Conservation (phyloP, 1,284 basidiomycete species). For the Macrocybe sp. region DNA sequence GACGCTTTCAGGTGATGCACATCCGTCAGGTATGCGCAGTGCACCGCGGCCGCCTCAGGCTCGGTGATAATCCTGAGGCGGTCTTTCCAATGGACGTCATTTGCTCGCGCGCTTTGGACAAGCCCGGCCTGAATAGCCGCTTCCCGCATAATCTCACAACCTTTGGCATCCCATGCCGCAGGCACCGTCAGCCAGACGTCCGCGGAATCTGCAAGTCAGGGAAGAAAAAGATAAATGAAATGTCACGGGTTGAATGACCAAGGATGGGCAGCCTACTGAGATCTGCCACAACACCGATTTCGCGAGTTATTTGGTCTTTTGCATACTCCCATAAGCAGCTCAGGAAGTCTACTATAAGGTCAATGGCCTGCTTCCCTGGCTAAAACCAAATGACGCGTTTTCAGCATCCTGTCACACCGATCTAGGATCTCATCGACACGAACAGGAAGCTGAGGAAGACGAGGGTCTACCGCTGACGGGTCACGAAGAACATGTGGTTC, state of each 20-base stretch:
- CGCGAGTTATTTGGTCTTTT: slow-evolving; percentile 75
- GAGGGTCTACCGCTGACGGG: slow-evolving; percentile 58
- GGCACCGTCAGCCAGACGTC: slow-evolving; percentile 81
- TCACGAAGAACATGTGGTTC: slow-evolving; percentile 74
- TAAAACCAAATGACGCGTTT: slow-evolving; percentile 21
- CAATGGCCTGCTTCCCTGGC: slow-evolving; percentile 68
- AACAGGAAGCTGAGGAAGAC: slow-evolving; percentile 74
- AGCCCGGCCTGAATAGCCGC: slow-evolving; percentile 75
- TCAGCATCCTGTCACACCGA: slow-evolving; percentile 7
- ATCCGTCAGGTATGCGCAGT: slow-evolving; percentile 73
- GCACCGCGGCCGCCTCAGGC: slow-evolving; percentile 81
- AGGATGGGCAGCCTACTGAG: slow-evolving; percentile 46
- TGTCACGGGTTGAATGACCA: background rate
- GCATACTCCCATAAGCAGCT: slow-evolving; percentile 80
- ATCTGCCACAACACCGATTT: slow-evolving; percentile 78
- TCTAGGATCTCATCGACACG: slow-evolving; percentile 19
- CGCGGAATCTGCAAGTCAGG: slow-evolving; percentile 51
- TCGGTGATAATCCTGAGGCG: slow-evolving; percentile 80
- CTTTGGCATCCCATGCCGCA: slow-evolving; percentile 80
- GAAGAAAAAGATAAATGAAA: slow-evolving; percentile 14
- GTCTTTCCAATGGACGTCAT: slow-evolving; percentile 72
- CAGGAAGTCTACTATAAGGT: slow-evolving; percentile 77
- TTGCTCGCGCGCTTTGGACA: slow-evolving; percentile 64
- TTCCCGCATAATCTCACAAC: slow-evolving; percentile 76
- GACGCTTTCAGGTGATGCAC: slow-evolving; percentile 70